These are phyloP conservation scores for Exophiala spinifera DNA, from an alignment of 2,329 filamentous ascomycete genomes.

Conservation along the genomic window DNA sequence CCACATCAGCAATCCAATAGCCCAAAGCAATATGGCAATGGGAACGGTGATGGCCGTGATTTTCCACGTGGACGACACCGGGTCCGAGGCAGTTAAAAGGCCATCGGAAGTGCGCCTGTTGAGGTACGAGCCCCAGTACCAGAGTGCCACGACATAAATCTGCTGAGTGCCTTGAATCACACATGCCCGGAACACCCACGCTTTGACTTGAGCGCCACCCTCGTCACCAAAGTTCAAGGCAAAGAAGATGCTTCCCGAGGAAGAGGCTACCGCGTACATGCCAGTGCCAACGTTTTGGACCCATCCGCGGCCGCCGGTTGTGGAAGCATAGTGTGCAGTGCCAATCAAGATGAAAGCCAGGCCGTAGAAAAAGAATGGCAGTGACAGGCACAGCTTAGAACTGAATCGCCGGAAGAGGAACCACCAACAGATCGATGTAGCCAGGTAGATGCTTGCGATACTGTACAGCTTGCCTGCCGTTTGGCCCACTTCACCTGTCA, in stretches of 20 bases:
- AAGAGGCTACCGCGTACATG: slow-evolving; percentile 60
- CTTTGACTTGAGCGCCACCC: slow-evolving; percentile 59
- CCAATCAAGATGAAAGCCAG: slow-evolving; percentile 63
- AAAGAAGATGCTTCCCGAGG: slow-evolving; percentile 63
- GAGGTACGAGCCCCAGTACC: slow-evolving; percentile 63
- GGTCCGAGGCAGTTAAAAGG: slow-evolving; percentile 32
- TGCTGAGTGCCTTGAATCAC: slow-evolving; percentile 66
- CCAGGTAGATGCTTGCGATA: slow-evolving; percentile 58
- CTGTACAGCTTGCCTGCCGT: slow-evolving; percentile 58
- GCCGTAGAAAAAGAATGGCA: slow-evolving; percentile 63
- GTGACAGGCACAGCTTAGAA: slow-evolving; percentile 56
- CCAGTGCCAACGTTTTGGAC: slow-evolving; percentile 61
- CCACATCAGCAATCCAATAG: slow-evolving; percentile 54
- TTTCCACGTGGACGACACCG: slow-evolving; percentile 44
- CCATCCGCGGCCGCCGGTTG: slow-evolving; percentile 42
- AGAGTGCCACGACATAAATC: slow-evolving; percentile 61
- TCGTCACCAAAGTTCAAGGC: slow-evolving; percentile 65
- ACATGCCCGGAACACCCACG: slow-evolving; percentile 66
- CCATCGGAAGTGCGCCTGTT: slow-evolving; percentile 46
- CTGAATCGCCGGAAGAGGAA: slow-evolving; percentile 57
- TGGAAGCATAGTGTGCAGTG: slow-evolving; percentile 54
- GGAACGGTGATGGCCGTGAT: slow-evolving; percentile 57
- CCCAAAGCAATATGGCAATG: slow-evolving; percentile 57
- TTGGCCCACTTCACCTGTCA: slow-evolving; percentile 61
- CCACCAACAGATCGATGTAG: slow-evolving; percentile 62